These are phyloP conservation scores for Leishmania amazonensis DNA, from an alignment of 208 protist species.

Conservation along the genomic window DNA sequence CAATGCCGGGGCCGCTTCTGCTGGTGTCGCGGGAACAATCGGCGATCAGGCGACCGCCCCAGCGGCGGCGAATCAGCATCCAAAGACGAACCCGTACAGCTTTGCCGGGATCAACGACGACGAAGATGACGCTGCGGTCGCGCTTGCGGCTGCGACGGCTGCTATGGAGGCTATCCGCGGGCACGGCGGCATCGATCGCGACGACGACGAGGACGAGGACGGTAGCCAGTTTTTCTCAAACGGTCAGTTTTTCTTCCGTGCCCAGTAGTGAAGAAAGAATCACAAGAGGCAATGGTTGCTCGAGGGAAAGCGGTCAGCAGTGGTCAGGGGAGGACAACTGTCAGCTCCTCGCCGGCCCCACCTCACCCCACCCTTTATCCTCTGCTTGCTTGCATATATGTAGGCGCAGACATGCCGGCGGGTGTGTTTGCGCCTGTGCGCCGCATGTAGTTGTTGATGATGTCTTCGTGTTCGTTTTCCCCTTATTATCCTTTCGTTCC, in stretches of 20 bases:
- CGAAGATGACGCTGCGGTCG: conserved; percentile 32
- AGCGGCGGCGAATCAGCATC: neutral
- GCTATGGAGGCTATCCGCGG: conserved; percentile 33
- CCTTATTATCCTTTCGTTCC: neutral
- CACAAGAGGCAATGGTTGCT: neutral
- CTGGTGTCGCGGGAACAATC: neutral
- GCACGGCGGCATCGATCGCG: conserved; percentile 19
- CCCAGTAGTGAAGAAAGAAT: conserved; percentile 6
- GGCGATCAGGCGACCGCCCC: neutral
- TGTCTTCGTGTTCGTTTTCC: neutral
- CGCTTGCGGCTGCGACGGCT: conserved; percentile 32
- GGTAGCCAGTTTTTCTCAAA: conserved; percentile 27
- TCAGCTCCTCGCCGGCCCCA: neutral
- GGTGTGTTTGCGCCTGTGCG: neutral
- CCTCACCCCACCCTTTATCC: neutral
- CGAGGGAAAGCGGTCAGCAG: no score
- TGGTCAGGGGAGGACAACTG: neutral
- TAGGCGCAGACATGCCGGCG: neutral
- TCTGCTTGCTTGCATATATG: neutral
- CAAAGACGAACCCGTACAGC: conserved; percentile 6
- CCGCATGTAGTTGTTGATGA: neutral
- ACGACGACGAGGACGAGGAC: conserved; percentile 30
- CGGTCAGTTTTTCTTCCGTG: conserved; percentile 34
- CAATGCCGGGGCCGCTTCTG: neutral
- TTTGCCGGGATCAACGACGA: conserved; percentile 32